These are phyloP conservation scores for Jacaranda copaia DNA, from an alignment of 257 asterid genomes.

Conservation along the genomic window DNA sequence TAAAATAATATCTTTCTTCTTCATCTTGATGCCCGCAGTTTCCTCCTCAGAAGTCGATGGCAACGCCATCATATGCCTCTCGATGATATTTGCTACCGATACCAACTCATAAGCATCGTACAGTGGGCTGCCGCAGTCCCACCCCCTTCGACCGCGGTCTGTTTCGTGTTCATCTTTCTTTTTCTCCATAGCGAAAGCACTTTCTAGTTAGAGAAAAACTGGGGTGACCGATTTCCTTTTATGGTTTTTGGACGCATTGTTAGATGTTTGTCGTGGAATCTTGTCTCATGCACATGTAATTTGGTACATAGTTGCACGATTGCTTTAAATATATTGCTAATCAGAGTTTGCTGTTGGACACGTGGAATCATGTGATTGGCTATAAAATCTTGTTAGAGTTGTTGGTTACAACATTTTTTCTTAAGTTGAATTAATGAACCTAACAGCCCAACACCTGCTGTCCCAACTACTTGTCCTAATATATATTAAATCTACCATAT, in stretches of 20 bases:
- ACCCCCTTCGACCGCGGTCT: slow-evolving; percentile 11
- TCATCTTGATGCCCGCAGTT: not conserved
- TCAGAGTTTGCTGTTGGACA: not conserved
- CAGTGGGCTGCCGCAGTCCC: slow-evolving; percentile 68
- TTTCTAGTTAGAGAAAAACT: not conserved
- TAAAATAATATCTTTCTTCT: not conserved
- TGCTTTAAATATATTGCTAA: not conserved
- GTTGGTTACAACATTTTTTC: not conserved
- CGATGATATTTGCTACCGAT: slow-evolving; percentile 45
- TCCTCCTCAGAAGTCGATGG: not conserved
- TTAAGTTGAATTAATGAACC: not conserved
- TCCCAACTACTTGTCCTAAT: slow-evolving; percentile 6
- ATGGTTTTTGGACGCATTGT: not conserved
- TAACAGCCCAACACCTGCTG: not conserved
- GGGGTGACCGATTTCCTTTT: not conserved
- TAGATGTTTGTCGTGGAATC: slow-evolving; percentile 1
- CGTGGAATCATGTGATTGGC: slow-evolving; percentile 19
- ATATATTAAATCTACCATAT: too few relatives aligned
- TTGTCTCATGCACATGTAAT: not conserved
- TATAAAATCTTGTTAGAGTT: not conserved
- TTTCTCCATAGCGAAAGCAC: not conserved
- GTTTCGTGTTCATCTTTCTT: slow-evolving; percentile 22
- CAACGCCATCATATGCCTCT: slow-evolving; percentile 29
- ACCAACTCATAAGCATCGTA: slow-evolving; percentile 62
- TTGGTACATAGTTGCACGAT: not conserved